Percentiles rank a stretch among this genome's conserved stretches.
These are phyloP conservation scores for Cyclotella kingstonii DNA, from an alignment of 108 stramenopile species.

Conservation along the genomic window DNA sequence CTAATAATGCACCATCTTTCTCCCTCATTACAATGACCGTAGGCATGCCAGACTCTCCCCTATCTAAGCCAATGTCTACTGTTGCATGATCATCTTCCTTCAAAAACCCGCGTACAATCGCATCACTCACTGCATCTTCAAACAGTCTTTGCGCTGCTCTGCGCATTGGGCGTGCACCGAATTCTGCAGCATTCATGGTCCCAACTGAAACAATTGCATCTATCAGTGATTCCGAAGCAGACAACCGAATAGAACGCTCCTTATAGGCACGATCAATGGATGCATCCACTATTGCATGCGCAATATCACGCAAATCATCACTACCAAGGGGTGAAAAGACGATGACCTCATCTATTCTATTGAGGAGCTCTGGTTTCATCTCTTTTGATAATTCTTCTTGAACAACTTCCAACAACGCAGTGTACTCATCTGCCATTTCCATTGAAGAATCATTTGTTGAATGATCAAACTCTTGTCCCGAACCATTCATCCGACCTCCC, in stretches of 20 bases:
- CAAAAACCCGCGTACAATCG: constrained; percentile 79
- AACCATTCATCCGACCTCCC: constrained; percentile 11
- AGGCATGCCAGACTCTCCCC: constrained; percentile 24
- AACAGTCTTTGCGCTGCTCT: constrained; percentile 82
- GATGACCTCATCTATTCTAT: constrained; percentile 99
- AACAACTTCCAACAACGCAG: constrained; percentile 76
- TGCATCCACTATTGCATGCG: constrained; percentile 56
- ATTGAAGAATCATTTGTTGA: constrained; percentile 8
- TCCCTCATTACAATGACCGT: constrained; percentile 40
- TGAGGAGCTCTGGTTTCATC: constrained; percentile 97
- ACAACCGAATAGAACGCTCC: constrained; percentile 56
- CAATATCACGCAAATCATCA: constrained; percentile 74
- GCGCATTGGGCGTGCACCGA: constrained; percentile 87
- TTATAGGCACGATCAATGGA: constrained; percentile 57
- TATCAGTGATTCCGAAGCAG: constrained; percentile 49
- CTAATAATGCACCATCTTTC: constrained; percentile 34
- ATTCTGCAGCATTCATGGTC: constrained; percentile 69
- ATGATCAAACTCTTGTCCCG: not conserved
- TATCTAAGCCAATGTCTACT: constrained; percentile 42
- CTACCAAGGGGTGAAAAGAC: constrained; percentile 85
- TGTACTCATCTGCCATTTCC: constrained; percentile 51
- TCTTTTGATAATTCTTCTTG: constrained; percentile 85
- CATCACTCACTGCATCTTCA: constrained; percentile 86
- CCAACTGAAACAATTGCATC: constrained; percentile 68
- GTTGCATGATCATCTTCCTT: constrained; percentile 60